Evolutionary conservation across 805 yeast genomes (phyloP), one percentile per base, ranked within the genome.

Genomic region (Maudiozyma barnettii): DNA sequence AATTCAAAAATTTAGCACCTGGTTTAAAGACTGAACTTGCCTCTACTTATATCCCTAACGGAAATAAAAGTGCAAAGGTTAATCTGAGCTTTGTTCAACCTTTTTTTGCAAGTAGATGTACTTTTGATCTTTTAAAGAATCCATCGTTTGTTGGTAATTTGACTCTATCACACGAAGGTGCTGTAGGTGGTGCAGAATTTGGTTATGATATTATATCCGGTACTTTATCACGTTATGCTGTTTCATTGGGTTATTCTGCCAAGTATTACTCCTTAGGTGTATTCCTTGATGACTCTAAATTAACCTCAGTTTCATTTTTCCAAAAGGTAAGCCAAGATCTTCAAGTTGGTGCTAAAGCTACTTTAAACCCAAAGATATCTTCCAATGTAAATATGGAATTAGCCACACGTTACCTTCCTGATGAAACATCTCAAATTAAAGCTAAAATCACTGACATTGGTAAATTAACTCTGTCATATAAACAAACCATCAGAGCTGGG

Each of bases 341-440:
- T 60, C 96, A 93, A 79, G 95, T 89, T 62, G 99, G 97, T 76
- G 95, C 97, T 65, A 90, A 86, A 78, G 96, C 96, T 63, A 82
- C 93, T 57, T 87, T 91, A 81, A 96, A 89, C 75, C 81, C 95
- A 54, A 77, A 79, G 70, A 67, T 79, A 42, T 66, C 66, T 52
- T 69, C 84, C 44, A 79, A 89, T 65, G 96, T 90, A 61, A 87
- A 84, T 64, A 81, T 93, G 63, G 99, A 93, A 78, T 84, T 90
- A 56, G 98, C 96, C 61, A 81, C 96, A 70, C 91, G 88, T 80
- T 91, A 91, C 81, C 73, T 76, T 59, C 81, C 95, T 67, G 99
- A 93, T 76, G 68, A 77, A 49, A 68, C 91, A 54, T 82, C 96
- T 55, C 90, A 86, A 67, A 84, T 93, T 70, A 93, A 93, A 82